Percentiles rank a stretch among this genome's conserved stretches.
Conservation (phyloP, 441 rosid genomes). For the Kokia cookei region DNA sequence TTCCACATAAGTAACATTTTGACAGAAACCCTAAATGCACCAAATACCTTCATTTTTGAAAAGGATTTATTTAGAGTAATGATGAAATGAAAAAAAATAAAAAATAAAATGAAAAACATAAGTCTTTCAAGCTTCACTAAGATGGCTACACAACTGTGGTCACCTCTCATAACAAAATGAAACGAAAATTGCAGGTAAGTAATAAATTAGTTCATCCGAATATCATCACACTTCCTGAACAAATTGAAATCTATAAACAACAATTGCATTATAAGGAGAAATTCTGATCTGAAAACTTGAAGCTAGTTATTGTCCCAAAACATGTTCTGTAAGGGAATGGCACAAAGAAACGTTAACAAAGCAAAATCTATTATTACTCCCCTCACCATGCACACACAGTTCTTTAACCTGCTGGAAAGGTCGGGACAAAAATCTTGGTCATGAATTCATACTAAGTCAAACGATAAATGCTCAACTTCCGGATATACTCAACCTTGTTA, state of each 20-base stretch:
- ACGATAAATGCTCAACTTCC: background rate
- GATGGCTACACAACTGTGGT: background rate
- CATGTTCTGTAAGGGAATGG: background rate
- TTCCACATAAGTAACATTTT: conserved; percentile 98
- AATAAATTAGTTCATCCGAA: background rate
- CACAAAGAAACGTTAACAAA: background rate
- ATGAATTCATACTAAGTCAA: background rate
- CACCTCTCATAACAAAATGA: background rate
- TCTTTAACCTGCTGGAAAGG: background rate
- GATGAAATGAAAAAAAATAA: background rate
- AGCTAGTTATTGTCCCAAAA: background rate
- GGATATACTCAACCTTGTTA: background rate
- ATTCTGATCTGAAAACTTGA: background rate
- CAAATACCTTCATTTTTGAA: conserved; percentile 70
- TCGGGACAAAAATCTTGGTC: background rate
- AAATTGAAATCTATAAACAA: background rate
- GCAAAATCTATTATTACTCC: background rate
- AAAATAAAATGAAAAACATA: background rate
- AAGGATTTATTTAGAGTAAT: conserved; percentile 9
- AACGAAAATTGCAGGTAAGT: background rate
- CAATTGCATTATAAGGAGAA: background rate
- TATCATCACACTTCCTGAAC: background rate
- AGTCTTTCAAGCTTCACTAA: background rate
- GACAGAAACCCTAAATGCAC: conserved; percentile 88
- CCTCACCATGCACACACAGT: background rate